A percentile compares a stretch with the other conserved stretches of the same genome.
Conservation (phyloP, 108 stramenopile species). For the Discostella pseudostelligera region DNA sequence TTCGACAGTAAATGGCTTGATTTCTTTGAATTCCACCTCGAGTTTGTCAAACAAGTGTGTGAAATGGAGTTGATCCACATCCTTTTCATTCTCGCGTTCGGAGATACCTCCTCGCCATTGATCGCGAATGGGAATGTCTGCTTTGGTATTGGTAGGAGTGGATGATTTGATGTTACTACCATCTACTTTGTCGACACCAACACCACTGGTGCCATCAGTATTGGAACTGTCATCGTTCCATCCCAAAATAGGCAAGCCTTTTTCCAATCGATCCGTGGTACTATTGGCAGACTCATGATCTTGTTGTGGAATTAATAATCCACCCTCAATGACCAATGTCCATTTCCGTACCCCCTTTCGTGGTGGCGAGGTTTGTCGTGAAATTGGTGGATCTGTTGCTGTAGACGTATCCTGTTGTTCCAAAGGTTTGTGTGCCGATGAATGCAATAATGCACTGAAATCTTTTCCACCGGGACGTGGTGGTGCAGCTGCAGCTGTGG, state of each 20-base stretch:
- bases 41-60: slow-evolving; percentile 78
- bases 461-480: slow-evolving; percentile 32
- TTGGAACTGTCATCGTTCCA: slow-evolving; percentile 14
- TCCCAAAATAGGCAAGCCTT: slow-evolving; percentile 27
- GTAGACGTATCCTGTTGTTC: background rate
- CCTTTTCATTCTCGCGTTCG: slow-evolving; percentile 56
- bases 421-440: slow-evolving; percentile 24
- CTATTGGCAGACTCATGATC: slow-evolving; percentile 67
- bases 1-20: slow-evolving; percentile 11
- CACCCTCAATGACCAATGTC: slow-evolving; percentile 72
- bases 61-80: slow-evolving; percentile 56
- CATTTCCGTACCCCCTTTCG: slow-evolving; percentile 42
- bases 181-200: background rate
- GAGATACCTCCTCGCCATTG: slow-evolving; percentile 39
- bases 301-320: slow-evolving; percentile 62
- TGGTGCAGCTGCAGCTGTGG: slow-evolving; percentile 1
- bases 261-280: slow-evolving; percentile 45
- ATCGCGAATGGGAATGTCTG: slow-evolving; percentile 26
- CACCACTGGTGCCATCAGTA: background rate
- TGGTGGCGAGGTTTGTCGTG: background rate
- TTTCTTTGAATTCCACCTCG: slow-evolving; percentile 55
- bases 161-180: slow-evolving; percentile 8
- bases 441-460: slow-evolving; percentile 26
- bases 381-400: background rate
- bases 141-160: slow-evolving; percentile 20